phyloP scores from a whole-genome alignment of 305 asterid species.

The Lippia alba region DNA sequence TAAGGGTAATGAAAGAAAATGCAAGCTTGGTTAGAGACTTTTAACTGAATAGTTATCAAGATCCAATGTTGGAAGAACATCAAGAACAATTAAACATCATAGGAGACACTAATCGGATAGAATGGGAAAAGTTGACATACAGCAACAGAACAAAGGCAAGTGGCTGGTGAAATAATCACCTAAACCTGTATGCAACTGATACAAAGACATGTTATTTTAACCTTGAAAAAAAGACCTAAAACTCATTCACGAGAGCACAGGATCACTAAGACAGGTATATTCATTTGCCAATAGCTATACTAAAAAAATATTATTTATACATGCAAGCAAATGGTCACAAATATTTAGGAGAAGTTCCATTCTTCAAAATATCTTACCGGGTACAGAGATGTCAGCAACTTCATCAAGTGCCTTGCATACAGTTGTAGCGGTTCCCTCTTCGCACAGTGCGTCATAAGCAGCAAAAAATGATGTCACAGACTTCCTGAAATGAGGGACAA shows the following conservation, averaged over 20 bases:
- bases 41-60: conserved; percentile 9
- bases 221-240: too few relatives aligned
- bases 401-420: conserved; percentile 92
- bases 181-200: neutral
- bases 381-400: conserved; percentile 88
- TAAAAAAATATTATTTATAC: conserved; percentile 8
- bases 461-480: conserved; percentile 94
- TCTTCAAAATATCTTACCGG: conserved; percentile 55
- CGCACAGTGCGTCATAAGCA: conserved; percentile 92
- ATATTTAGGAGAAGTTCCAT: conserved; percentile 15
- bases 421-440: conserved; percentile 95
- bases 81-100: neutral
- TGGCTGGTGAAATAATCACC: too few relatives aligned
- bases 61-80: neutral
- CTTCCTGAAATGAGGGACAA: conserved; percentile 62
- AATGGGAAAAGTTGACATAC: conserved; percentile 8
- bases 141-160: conserved; percentile 5
- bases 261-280: conserved; percentile 13
- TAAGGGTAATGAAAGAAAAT: neutral
- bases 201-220: conserved; percentile 2
- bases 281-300: conserved; percentile 28
- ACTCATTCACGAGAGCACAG: too few relatives aligned
- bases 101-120: neutral
- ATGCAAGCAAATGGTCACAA: conserved; percentile 15
- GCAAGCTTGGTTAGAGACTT: neutral